Conservation (phyloP, 768 basidiomycete genomes). For the Lactifluus volemus region DNA sequence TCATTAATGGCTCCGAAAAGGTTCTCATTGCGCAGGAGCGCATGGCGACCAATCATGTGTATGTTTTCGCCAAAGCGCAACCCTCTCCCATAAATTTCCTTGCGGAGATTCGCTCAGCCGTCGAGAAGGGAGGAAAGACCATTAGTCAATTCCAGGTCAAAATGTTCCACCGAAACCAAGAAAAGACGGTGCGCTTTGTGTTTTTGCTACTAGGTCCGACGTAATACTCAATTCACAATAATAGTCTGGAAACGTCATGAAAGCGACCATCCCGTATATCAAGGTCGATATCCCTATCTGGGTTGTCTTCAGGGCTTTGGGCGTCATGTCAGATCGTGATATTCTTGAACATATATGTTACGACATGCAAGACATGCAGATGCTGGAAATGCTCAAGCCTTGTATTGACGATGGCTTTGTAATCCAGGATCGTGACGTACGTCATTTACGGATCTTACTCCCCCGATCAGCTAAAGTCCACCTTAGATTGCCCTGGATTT, state of each 20-base stretch:
- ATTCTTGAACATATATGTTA: constrained; percentile 98
- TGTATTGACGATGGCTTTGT: constrained; percentile 98
- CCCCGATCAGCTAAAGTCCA: constrained; percentile 12
- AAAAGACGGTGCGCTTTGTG: constrained; percentile 62
- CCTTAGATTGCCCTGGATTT: constrained; percentile 76
- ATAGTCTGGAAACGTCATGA: constrained; percentile 87
- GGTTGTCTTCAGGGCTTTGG: constrained; percentile 96
- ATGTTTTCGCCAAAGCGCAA: constrained; percentile 96
- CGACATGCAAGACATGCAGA: constrained; percentile 90
- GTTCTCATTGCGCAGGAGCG: constrained; percentile 99
- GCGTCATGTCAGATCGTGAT: constrained; percentile 95
- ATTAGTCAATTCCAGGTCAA: constrained; percentile 98
- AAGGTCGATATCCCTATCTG: constrained; percentile 98
- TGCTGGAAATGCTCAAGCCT: constrained; percentile 97
- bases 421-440: constrained; percentile 91
- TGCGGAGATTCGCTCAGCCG: constrained; percentile 94
- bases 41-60: constrained; percentile 99
- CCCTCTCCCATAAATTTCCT: constrained; percentile 94
- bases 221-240: constrained; percentile 12
- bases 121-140: constrained; percentile 97
- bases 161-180: constrained; percentile 86
- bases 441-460: constrained; percentile 12
- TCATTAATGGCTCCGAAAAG: constrained; percentile 99
- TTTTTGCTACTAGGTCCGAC: neutral
- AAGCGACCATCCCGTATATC: constrained; percentile 96